Conservation (phyloP, 78 protist genomes). For the Dictyostelium citrinum region DNA sequence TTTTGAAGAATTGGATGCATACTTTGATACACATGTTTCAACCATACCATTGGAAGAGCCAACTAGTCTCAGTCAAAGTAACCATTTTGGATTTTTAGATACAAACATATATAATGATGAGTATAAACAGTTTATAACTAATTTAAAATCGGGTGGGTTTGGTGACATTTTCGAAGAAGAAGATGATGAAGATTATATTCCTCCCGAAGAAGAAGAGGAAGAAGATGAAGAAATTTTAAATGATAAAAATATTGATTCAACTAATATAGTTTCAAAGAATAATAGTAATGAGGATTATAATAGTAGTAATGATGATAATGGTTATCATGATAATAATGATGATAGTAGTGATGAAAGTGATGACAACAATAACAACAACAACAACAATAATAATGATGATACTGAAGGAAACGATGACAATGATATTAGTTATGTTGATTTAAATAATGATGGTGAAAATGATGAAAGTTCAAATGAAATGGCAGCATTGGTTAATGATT, state of each 20-base stretch:
- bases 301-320: background rate
- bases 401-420: background rate
- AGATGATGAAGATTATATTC: constrained; percentile 56
- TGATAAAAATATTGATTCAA: background rate
- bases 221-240: constrained; percentile 15
- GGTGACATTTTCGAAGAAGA: constrained; percentile 17
- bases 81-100: background rate
- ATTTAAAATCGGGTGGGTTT: background rate
- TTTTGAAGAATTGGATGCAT: constrained; percentile 50
- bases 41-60: background rate
- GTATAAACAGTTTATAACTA: background rate
- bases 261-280: background rate
- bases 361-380: background rate
- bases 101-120: background rate
- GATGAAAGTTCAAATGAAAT: constrained; percentile 11
- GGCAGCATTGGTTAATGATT: constrained; percentile 29
- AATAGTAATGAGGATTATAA: background rate
- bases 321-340: background rate
- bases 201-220: constrained; percentile 49
- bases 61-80: background rate
- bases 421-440: background rate
- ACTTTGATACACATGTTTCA: constrained; percentile 1
- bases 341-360: background rate
- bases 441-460: background rate
- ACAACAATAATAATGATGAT: background rate